Percentiles rank a stretch among this genome's conserved stretches.
phyloP scores from a whole-genome alignment of 208 protist species.

The Leishmania amazonensis region DNA sequence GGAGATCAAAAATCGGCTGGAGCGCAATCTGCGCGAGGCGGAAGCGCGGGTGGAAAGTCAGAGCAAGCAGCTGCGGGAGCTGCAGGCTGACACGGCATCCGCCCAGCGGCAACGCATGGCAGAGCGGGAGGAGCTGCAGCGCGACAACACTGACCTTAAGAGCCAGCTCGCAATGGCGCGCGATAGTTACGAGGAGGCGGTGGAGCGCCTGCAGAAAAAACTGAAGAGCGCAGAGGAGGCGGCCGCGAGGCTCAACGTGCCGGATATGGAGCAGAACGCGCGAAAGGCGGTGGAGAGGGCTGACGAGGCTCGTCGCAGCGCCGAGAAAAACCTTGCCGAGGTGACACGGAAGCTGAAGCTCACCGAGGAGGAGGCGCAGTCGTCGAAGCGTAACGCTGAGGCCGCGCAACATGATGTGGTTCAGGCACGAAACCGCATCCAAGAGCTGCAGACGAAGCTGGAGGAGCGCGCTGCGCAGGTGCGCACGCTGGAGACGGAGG shows the following conservation, averaged over 20 bases:
- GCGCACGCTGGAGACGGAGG: slow-evolving; percentile 36
- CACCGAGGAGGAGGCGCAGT: slow-evolving; percentile 43
- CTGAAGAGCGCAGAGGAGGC: slow-evolving; percentile 38
- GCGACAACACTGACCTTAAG: slow-evolving; percentile 42
- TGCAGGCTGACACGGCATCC: slow-evolving; percentile 46
- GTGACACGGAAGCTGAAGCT: slow-evolving; percentile 32
- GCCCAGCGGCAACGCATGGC: slow-evolving; percentile 29
- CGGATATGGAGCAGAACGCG: slow-evolving; percentile 33
- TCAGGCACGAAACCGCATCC: slow-evolving; percentile 16
- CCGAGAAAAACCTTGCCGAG: slow-evolving; percentile 46
- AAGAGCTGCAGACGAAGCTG: slow-evolving; percentile 43
- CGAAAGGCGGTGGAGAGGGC: slow-evolving; percentile 41
- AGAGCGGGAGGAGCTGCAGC: slow-evolving; percentile 57
- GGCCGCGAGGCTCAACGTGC: slow-evolving; percentile 25
- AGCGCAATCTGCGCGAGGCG: slow-evolving; percentile 49
- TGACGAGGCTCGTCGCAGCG: slow-evolving; percentile 38
- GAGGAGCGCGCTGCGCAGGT: slow-evolving; percentile 36
- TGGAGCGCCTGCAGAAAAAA: slow-evolving; percentile 38
- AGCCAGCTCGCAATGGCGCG: slow-evolving; percentile 28
- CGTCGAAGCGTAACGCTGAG: slow-evolving; percentile 31
- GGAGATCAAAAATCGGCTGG: slow-evolving; percentile 45
- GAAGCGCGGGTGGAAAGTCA: slow-evolving; percentile 50
- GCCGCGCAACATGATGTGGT: slow-evolving; percentile 33
- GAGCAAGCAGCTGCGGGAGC: slow-evolving; percentile 42
- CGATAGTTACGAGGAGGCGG: slow-evolving; percentile 52